Base-by-base conservation (phyloP, 225 moss, liverwort and hornwort species). In the Thuidium tamariscinum region DNA sequence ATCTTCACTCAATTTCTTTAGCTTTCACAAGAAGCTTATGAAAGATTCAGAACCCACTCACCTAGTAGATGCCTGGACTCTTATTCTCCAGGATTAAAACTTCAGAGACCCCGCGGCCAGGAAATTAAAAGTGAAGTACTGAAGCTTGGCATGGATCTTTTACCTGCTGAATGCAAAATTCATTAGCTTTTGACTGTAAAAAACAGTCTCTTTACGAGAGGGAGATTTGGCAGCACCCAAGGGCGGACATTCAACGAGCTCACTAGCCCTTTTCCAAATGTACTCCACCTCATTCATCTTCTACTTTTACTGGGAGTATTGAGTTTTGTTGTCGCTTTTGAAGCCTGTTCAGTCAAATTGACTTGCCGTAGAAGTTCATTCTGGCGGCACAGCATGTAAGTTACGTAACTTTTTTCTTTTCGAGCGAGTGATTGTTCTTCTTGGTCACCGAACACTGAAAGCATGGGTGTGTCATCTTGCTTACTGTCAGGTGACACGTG, bases 191-290 rank as follows among this genome's bases (percentile, higher is more conserved):
- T 49, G 20, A 34, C 3, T 74, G 32, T 48, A 4, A 1, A 4
- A 1, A 18, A 19, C 32, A 19, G 8, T 17, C 7, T 13, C 49
- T 34, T 34, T 0, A 74, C 8, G 74, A 32, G 34, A 34, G 8
- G 20, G n/a, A 75, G 22, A n/a, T n/a, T 32, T 4, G 52, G 75
- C 15, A 52, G n/a, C 49, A 74, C 2, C n/a, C n/a, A 32, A 34
- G 34, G 7, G 52, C 17, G 13, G 49, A 3, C 52, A 60, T 27
- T 27, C 26, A 74, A 51, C n/a, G 8, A n/a, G 14, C 23, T 74
- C 0, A 1, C 0, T 0, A 21, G 5, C 13, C 21, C 22, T n/a
- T n/a, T 52, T 52, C 14, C 22, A 22, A 75, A n/a, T n/a, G 14
- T 11, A 8, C 1, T n/a, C n/a, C n/a, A n/a, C 34, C 34, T 34